Conservation (phyloP, 1,284 basidiomycete genomes). For the Grifola frondosa region DNA sequence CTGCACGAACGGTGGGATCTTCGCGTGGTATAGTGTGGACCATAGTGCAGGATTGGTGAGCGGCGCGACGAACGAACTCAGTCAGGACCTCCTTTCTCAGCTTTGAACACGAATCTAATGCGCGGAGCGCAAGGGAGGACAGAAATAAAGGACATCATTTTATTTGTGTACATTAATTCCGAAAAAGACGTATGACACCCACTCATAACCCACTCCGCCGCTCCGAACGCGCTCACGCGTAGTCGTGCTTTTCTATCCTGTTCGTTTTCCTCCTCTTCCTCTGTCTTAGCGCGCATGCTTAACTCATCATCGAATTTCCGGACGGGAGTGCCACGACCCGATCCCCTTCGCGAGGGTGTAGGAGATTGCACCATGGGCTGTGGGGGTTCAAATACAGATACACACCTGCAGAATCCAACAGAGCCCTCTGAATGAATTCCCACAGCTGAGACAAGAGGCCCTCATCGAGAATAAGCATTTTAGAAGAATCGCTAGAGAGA, state of each 20-base stretch:
- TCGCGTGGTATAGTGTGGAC: slow-evolving; percentile 52
- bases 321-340: slow-evolving; percentile 33
- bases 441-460: slow-evolving; percentile 37
- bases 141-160: slow-evolving; percentile 6
- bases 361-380: slow-evolving; percentile 38
- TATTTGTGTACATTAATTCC: slow-evolving; percentile 8
- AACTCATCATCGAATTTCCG: slow-evolving; percentile 30
- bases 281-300: slow-evolving; percentile 39
- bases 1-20: slow-evolving; percentile 44
- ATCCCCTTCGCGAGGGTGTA: slow-evolving; percentile 28
- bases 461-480: slow-evolving; percentile 40
- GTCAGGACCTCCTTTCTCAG: slow-evolving; percentile 11
- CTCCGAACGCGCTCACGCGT: slow-evolving; percentile 71
- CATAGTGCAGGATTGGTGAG: slow-evolving; percentile 58
- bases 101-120: slow-evolving; percentile 15
- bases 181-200: slow-evolving; percentile 25
- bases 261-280: slow-evolving; percentile 64
- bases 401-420: slow-evolving; percentile 67
- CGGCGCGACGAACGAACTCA: slow-evolving; percentile 31
- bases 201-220: slow-evolving; percentile 68
- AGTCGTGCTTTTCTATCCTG: slow-evolving; percentile 70
- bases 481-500: slow-evolving; percentile 13
- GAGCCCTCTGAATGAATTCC: slow-evolving; percentile 51
- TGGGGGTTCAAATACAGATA: slow-evolving; percentile 71
- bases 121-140: background rate